Base-by-base conservation (phyloP, 192 early-diverging fungal species). In the Rhizoclosmatium globosum region DNA sequence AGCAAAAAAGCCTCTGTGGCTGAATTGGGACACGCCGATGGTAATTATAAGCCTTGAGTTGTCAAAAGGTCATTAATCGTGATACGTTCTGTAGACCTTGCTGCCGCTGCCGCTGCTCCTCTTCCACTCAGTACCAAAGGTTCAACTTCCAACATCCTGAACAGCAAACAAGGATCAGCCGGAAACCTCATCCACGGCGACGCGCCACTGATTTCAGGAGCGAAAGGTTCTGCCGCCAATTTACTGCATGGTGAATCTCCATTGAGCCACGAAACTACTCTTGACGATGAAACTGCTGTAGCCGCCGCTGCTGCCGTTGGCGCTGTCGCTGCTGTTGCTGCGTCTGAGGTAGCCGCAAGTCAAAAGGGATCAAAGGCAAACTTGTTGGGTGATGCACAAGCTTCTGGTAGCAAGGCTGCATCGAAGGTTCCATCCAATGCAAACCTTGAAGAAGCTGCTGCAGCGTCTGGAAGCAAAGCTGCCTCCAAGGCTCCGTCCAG, bases 1-100 rank as follows among this genome's bases (percentile, higher is more conserved):
- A 71, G 69, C 69, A 71, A 71, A 39, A 71, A 48, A 56, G 69
- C 69, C 7, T 71, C 69, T 31, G 50, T 71, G 7, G 46, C 69
- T 6, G 44, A 71, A 17, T 38, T 71, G 7, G 60, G 11, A 9
- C 60, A 62, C 21, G 60, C 31, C 31, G 31, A 31, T 31, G 31
- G 31, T 31, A 31, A 31, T 31, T 31, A 31, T 31, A 0, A 31
- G 31, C 31, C 31, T 31, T 31, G 31, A 31, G 0, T 31, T 31
- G 31, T 31, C 31, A 31, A 31, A 31, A 31, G 31, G 31, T 31
- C 31, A 31, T 31, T 31, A 31, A 31, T 31, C 31, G 31, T 31
- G 31, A 31, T 31, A 31, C 31, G 31, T 31, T 31, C 31, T 31
- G 31, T 31, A 31, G 31, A 31, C 31, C 60, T 62, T 39, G 60